Conservation (phyloP, 805 yeast genomes). For the Yamadazyma laniorum region DNA sequence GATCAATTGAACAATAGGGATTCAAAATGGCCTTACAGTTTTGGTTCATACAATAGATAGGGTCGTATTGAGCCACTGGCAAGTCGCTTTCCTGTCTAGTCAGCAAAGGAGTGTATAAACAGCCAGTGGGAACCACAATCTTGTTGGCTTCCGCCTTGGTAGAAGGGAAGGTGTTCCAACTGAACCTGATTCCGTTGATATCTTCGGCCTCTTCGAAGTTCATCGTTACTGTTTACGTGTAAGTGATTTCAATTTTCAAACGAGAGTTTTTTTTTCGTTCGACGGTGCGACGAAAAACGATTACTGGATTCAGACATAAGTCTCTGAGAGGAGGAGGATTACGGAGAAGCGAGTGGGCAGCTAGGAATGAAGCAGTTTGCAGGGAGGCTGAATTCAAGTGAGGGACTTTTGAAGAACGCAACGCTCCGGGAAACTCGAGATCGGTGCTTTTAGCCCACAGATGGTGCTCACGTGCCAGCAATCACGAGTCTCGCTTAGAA, state of each 20-base stretch:
- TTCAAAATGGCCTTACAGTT: slow-evolving; percentile 54
- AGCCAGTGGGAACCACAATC: slow-evolving; percentile 54
- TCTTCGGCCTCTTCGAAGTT: slow-evolving; percentile 62
- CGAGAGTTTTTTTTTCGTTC: not conserved
- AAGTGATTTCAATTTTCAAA: not conserved
- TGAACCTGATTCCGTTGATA: slow-evolving; percentile 66
- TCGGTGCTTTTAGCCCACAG: no score
- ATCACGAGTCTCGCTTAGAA: no score
- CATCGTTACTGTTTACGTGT: slow-evolving; percentile 22
- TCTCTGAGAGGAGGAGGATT: not conserved
- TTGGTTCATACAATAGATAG: slow-evolving; percentile 43
- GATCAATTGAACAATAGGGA: slow-evolving; percentile 46
- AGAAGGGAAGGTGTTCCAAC: slow-evolving; percentile 67
- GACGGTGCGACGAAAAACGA: not conserved
- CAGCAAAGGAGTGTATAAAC: slow-evolving; percentile 59
- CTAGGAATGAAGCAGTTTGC: no score
- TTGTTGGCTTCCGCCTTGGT: slow-evolving; percentile 52
- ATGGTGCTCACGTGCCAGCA: no score
- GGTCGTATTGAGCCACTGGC: slow-evolving; percentile 31
- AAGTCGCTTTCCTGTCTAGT: slow-evolving; percentile 37
- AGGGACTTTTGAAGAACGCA: no score
- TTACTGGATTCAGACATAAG: no score
- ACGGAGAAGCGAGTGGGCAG: not conserved
- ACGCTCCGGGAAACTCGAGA: no score
- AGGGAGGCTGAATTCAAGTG: no score